phyloP scores from a whole-genome alignment of 2,329 filamentous ascomycete genomes.

The Alternaria atra region DNA sequence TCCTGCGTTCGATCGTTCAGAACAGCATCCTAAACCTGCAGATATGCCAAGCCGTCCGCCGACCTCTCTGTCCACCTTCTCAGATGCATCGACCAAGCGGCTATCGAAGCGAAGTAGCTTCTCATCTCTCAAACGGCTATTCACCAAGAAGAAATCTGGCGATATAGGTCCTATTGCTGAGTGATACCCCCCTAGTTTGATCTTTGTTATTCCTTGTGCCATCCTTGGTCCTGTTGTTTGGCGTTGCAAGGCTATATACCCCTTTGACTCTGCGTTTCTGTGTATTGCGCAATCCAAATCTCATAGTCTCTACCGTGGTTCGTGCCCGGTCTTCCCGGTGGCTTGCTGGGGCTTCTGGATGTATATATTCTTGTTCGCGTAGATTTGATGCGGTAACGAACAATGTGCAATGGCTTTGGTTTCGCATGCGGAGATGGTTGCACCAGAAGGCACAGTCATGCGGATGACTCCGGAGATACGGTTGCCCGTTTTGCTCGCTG shows the following conservation, averaged over 20 bases:
- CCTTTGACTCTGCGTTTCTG: constrained; percentile 27
- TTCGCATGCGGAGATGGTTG: background rate
- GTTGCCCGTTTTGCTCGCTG: background rate
- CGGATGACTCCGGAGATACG: background rate
- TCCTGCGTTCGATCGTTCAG: constrained; percentile 25
- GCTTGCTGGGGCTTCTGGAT: constrained; percentile 12
- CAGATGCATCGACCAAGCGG: constrained; percentile 30
- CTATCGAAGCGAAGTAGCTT: constrained; percentile 47
- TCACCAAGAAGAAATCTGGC: constrained; percentile 46
- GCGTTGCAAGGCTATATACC: constrained; percentile 47
- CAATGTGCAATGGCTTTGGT: constrained; percentile 20
- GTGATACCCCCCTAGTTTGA: constrained; percentile 23
- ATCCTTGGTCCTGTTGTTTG: constrained; percentile 30
- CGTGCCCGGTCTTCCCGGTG: background rate
- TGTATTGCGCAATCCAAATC: constrained; percentile 17
- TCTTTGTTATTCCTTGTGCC: constrained; percentile 23
- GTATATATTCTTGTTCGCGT: constrained; percentile 26
- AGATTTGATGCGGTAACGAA: constrained; percentile 33
- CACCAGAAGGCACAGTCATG: background rate
- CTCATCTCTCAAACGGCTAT: constrained; percentile 47
- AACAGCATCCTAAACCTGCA: constrained; percentile 25
- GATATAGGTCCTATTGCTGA: constrained; percentile 47
- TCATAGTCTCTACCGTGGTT: constrained; percentile 6
- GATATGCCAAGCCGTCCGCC: constrained; percentile 36
- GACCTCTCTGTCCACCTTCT: constrained; percentile 41